Conservation (phyloP, 2,329 filamentous ascomycete species). For the Hypoxylon sp. region DNA sequence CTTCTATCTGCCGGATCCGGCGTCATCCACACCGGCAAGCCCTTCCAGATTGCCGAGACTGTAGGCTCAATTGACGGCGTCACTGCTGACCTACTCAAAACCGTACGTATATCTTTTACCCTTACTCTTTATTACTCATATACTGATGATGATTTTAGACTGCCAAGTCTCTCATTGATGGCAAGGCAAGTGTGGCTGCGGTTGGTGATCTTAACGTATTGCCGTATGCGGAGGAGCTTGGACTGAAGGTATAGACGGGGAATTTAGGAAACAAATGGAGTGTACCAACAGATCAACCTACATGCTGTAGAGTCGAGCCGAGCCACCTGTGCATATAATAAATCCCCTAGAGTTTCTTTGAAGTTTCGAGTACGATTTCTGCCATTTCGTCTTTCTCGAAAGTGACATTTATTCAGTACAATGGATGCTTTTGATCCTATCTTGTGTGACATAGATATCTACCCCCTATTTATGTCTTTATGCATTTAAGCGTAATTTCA, state of each 20-base stretch:
- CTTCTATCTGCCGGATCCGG: constrained; percentile 86
- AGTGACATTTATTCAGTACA: no score
- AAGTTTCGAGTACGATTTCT: constrained; percentile 12
- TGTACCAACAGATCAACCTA: constrained; percentile 55
- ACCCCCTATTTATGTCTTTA: no score
- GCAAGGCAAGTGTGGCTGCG: constrained; percentile 86
- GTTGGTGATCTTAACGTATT: constrained; percentile 92
- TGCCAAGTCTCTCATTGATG: constrained; percentile 85
- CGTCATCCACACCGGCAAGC: constrained; percentile 80
- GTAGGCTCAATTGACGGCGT: constrained; percentile 83
- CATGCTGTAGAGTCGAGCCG: constrained; percentile 50
- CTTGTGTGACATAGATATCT: no score
- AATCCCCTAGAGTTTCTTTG: constrained; percentile 50
- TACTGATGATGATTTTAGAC: constrained; percentile 64
- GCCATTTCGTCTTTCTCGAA: background rate
- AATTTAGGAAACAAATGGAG: constrained; percentile 45
- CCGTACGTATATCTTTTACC: constrained; percentile 65
- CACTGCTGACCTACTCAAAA: constrained; percentile 83
- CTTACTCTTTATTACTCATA: constrained; percentile 3
- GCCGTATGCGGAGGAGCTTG: constrained; percentile 93
- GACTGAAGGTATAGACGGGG: constrained; percentile 83
- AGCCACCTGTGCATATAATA: constrained; percentile 57
- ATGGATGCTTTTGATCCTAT: no score
- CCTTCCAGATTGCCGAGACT: constrained; percentile 83
- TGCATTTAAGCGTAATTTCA: no score